Conservation (phyloP, 2,329 filamentous ascomycete genomes). For the Chaetomiaceae sp. region DNA sequence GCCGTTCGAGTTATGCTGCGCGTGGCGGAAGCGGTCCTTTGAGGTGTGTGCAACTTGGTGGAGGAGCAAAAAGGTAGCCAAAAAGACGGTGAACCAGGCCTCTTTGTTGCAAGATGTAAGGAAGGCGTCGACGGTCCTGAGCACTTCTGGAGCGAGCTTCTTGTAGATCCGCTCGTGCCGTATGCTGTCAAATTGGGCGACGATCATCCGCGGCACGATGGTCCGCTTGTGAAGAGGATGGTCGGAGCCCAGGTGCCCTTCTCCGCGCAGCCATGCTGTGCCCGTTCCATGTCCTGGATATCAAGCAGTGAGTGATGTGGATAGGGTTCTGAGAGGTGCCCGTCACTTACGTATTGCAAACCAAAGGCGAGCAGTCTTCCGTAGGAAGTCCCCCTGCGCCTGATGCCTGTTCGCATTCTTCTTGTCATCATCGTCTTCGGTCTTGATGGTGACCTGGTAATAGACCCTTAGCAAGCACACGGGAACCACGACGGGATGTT, state of each 20-base stretch:
- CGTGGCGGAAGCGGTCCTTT: conserved; percentile 41
- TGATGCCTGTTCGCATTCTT: conserved; percentile 20
- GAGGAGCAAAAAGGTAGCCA: conserved; percentile 40
- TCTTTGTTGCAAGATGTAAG: conserved; percentile 33
- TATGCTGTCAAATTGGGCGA: conserved; percentile 44
- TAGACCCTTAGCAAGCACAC: neutral
- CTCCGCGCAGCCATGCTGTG: conserved; percentile 40
- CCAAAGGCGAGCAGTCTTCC: conserved; percentile 41
- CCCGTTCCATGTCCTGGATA: conserved; percentile 42
- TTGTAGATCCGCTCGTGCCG: conserved; percentile 35
- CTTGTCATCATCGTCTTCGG: neutral
- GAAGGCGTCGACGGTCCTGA: conserved; percentile 34
- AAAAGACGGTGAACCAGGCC: conserved; percentile 37
- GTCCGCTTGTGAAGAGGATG: conserved; percentile 36
- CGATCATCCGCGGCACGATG: conserved; percentile 41
- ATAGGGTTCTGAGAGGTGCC: neutral
- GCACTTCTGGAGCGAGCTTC: conserved; percentile 32
- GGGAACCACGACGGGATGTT: neutral
- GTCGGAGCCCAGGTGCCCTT: conserved; percentile 38
- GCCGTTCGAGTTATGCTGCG: conserved; percentile 33
- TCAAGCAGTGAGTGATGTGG: neutral
- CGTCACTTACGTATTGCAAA: conserved; percentile 43
- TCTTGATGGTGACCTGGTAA: neutral
- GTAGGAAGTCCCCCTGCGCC: conserved; percentile 36
- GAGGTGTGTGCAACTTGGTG: conserved; percentile 39